Percentiles rank a stretch among this genome's conserved stretches.
Evolutionary conservation across 2,329 filamentous ascomycete genomes (phyloP).

Genomic region (Fonsecaea monophora): DNA sequence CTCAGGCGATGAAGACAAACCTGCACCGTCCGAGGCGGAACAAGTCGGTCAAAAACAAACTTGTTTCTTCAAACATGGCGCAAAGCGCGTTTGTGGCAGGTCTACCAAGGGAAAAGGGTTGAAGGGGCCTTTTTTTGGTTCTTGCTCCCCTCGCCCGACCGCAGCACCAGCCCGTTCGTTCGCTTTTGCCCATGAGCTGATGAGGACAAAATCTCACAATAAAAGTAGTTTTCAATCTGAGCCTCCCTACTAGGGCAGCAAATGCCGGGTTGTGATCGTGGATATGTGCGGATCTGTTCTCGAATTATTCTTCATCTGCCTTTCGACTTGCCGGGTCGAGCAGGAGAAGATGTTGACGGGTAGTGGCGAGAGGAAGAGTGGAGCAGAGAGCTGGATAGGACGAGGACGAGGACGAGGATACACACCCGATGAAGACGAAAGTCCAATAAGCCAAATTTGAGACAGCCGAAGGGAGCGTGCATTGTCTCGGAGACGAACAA

Average conservation of each 20-base stretch:
- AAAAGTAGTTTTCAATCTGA: slow-evolving; percentile 39
- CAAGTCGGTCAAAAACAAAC: slow-evolving; percentile 5
- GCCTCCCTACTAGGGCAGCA: slow-evolving; percentile 26
- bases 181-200: slow-evolving; percentile 11
- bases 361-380: background rate
- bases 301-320: background rate
- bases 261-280: slow-evolving; percentile 24
- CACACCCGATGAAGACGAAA: slow-evolving; percentile 34
- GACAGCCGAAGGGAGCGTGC: slow-evolving; percentile 32
- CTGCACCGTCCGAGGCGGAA: slow-evolving; percentile 32
- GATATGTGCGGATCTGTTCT: background rate
- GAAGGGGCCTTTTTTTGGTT: background rate
- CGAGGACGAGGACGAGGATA: slow-evolving; percentile 4
- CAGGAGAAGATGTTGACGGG: slow-evolving; percentile 11
- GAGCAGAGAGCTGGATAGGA: background rate
- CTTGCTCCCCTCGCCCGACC: slow-evolving; percentile 6
- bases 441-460: slow-evolving; percentile 40
- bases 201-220: slow-evolving; percentile 16
- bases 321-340: background rate
- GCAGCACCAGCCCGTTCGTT: slow-evolving; percentile 34
- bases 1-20: slow-evolving; percentile 32
- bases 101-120: slow-evolving; percentile 1
- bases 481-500: slow-evolving; percentile 1
- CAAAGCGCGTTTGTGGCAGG: slow-evolving; percentile 27
- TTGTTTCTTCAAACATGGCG: slow-evolving; percentile 12